Evolutionary conservation across 805 yeast species (phyloP).

Genomic region (Tetrapisispora phaffii): DNA sequence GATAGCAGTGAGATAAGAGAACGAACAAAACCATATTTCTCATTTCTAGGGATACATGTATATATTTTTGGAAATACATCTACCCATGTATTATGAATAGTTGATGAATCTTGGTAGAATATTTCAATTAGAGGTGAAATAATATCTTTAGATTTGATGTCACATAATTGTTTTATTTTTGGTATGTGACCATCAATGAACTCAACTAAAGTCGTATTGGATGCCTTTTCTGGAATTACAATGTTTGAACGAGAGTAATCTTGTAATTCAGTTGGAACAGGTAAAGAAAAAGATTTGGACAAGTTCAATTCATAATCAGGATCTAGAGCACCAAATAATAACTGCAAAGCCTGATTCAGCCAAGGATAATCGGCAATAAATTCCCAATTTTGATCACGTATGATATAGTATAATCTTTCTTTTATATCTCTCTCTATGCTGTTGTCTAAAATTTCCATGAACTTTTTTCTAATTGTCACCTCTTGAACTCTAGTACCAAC

Average conservation of each 20-base stretch:
- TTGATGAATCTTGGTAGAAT: conserved; percentile 69
- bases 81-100: conserved; percentile 78
- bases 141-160: conserved; percentile 48
- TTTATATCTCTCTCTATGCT: conserved; percentile 70
- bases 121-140: conserved; percentile 67
- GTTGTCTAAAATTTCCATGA: conserved; percentile 69
- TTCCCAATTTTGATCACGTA: conserved; percentile 98
- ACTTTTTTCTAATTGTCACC: conserved; percentile 57
- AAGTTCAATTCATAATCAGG: conserved; percentile 38
- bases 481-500: conserved; percentile 85
- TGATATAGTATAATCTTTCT: conserved; percentile 73
- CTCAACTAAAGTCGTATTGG: conserved; percentile 13
- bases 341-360: conserved; percentile 86
- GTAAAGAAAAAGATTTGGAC: conserved; percentile 41
- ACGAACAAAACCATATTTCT: conserved; percentile 75
- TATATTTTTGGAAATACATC: conserved; percentile 75
- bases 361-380: conserved; percentile 85
- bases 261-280: conserved; percentile 29
- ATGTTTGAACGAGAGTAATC: conserved; percentile 12
- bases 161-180: conserved; percentile 22
- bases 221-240: conserved; percentile 7
- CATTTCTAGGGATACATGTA: conserved; percentile 63
- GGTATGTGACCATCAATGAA: conserved; percentile 30
- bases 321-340: conserved; percentile 72
- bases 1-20: conserved; percentile 69